Percentiles rank a stretch among this genome's conserved stretches.
These are phyloP conservation scores for Trichoderma breve DNA, from an alignment of 2,329 filamentous ascomycete species.

Conservation along the genomic window DNA sequence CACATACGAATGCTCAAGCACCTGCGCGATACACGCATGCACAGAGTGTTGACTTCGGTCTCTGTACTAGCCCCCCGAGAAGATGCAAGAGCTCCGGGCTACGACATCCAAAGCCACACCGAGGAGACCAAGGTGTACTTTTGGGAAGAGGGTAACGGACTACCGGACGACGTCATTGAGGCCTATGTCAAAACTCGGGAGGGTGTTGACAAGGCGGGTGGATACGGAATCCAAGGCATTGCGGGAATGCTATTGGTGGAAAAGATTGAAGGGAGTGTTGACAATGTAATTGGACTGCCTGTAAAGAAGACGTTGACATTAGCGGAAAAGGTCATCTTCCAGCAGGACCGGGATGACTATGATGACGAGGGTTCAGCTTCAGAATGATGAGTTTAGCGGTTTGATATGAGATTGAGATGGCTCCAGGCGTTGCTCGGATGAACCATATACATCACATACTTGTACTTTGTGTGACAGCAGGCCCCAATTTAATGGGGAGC, in stretches of 20 bases:
- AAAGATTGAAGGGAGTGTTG: constrained; percentile 81
- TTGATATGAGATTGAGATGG: neutral
- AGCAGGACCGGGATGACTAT: constrained; percentile 64
- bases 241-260: constrained; percentile 85
- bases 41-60: constrained; percentile 84
- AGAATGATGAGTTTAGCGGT: constrained; percentile 22
- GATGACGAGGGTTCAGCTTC: constrained; percentile 48
- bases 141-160: constrained; percentile 57
- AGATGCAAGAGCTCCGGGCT: constrained; percentile 80
- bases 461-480: neutral
- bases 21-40: constrained; percentile 71
- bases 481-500: neutral
- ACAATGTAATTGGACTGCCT: constrained; percentile 92
- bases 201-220: constrained; percentile 93
- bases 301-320: constrained; percentile 73
- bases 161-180: constrained; percentile 77
- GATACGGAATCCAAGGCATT: constrained; percentile 89
- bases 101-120: constrained; percentile 74
- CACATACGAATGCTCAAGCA: constrained; percentile 81
- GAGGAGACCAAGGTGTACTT: constrained; percentile 94
- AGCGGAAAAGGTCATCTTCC: constrained; percentile 84
- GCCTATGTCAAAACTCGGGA: constrained; percentile 80
- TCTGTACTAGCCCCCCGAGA: constrained; percentile 79
- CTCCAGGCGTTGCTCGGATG: neutral
- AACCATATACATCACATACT: too few species aligned